Evolutionary conservation across 148 eudicot species (phyloP).

Genomic region (Nepenthes gracilis): DNA sequence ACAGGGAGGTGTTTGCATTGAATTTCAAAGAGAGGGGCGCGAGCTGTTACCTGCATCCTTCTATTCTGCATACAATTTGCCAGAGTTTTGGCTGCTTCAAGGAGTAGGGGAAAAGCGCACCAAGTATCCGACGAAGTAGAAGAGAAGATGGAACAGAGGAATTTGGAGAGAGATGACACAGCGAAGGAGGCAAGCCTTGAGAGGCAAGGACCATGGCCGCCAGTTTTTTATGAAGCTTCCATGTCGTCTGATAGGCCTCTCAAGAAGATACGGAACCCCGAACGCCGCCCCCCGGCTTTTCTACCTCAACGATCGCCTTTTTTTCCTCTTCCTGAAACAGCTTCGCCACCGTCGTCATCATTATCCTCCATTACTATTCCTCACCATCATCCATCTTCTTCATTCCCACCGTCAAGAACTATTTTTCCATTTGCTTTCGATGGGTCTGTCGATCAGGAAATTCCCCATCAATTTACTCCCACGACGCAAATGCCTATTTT

Average conservation of each 20-base stretch:
- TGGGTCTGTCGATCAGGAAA: slow-evolving; percentile 19
- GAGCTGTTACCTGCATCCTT: not conserved
- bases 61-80: too few species aligned
- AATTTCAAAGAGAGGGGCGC: slow-evolving; percentile 23
- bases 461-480: not conserved
- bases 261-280: slow-evolving; percentile 61
- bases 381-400: slow-evolving; percentile 2
- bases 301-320: slow-evolving; percentile 4
- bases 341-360: too few species aligned
- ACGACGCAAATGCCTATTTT: slow-evolving; percentile 13
- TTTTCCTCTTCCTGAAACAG: not conserved
- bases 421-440: slow-evolving; percentile 64
- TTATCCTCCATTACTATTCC: not conserved
- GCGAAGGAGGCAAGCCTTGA: slow-evolving; percentile 2
- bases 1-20: not conserved
- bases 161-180: slow-evolving; percentile 8
- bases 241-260: slow-evolving; percentile 28
- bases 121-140: not conserved
- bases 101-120: slow-evolving; percentile 20
- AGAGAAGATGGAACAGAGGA: slow-evolving; percentile 13
- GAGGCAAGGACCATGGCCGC: slow-evolving; percentile 30
- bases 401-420: slow-evolving; percentile 13
- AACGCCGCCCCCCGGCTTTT: slow-evolving; percentile 21
- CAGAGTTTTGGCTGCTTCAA: slow-evolving; percentile 21
- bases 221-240: slow-evolving; percentile 49